These are phyloP conservation scores for Thalassiosira oceanica DNA, from an alignment of 352 stramenopile genomes.

Conservation along the genomic window DNA sequence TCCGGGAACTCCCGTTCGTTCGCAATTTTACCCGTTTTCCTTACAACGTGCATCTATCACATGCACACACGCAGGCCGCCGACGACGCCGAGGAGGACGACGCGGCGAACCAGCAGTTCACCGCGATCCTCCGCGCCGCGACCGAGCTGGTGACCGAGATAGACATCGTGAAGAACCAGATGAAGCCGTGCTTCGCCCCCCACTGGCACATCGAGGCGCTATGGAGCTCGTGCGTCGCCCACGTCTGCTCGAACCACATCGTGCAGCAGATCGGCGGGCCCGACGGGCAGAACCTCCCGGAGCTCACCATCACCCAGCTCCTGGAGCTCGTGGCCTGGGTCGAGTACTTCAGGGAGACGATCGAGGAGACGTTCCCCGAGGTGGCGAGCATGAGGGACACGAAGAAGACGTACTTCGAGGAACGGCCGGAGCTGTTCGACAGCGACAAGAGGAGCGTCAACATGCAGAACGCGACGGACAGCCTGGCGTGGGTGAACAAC, in stretches of 20 bases:
- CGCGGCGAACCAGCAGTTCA: slow-evolving; percentile 58
- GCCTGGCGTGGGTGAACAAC: slow-evolving; percentile 75
- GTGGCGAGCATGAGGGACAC: slow-evolving; percentile 56
- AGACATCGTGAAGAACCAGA: slow-evolving; percentile 75
- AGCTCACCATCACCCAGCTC: slow-evolving; percentile 75
- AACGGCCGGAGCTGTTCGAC: slow-evolving; percentile 64
- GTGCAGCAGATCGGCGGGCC: slow-evolving; percentile 78
- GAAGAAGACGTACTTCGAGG: slow-evolving; percentile 74
- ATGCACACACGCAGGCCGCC: too few relatives aligned
- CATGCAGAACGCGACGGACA: slow-evolving; percentile 72
- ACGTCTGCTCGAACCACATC: slow-evolving; percentile 78
- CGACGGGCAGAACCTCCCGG: slow-evolving; percentile 68
- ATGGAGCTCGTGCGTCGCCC: slow-evolving; percentile 75
- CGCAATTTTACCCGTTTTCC: too few relatives aligned
- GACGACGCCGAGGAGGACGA: slow-evolving; percentile 62
- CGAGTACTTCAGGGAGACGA: slow-evolving; percentile 76
- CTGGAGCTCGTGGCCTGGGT: slow-evolving; percentile 79
- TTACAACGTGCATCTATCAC: too few relatives aligned
- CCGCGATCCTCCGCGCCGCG: slow-evolving; percentile 66
- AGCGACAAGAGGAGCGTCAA: slow-evolving; percentile 70
- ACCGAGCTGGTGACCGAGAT: slow-evolving; percentile 77
- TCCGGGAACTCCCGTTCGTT: too few relatives aligned
- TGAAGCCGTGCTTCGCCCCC: slow-evolving; percentile 75
- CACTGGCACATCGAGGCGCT: slow-evolving; percentile 77
- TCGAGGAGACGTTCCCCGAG: slow-evolving; percentile 78